Base-by-base conservation (phyloP, 495 filamentous ascomycete genomes). In the Jackrogersella multiformis region DNA sequence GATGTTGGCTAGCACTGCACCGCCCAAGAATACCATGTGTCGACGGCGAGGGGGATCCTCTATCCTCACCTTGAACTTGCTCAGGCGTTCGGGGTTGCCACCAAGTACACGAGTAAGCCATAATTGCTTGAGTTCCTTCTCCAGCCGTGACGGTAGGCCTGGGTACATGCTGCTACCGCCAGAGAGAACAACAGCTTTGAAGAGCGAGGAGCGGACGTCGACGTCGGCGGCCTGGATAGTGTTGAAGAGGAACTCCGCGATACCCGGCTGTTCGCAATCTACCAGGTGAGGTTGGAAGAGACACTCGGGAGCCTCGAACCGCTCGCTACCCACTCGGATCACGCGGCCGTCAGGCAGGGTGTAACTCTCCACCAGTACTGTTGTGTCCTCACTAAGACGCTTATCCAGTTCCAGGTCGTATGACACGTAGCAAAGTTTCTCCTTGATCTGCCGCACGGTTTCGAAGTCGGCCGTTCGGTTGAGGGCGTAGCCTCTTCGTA, bases 401-500 rank as follows among this genome's bases (percentile, higher is more conserved):
- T 98, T 91, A 84, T 99, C 95, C 42, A 98, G 84, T 80, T 95
- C 92, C 55, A 99, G 85, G 77, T 99, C 96, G 82, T 98, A 99
- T 3, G 93, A 97, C 60, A 99, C 94, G 79, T 99, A 99, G 83
- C 94, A 97, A 32, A 99, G 90, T 87, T 97, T 98, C 83, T 99
- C 95, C 82, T 99, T 99, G 80, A 99, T 97, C 78, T 97, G 94
- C 42, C 95, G 92, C 38, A 98, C 95, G 24, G 95, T 99, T 81
- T 99, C 95, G 77, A 99, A 99, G 76, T 99, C 95, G 74, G 95
- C 95, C 7, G 95, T 99, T 71, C 95, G 87, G 87, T 99, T 99
- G 49, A 99, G 85, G 18, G 95, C 95, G 78, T 99, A 99, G 9
- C 95, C 95, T 61, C 96, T 87, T 68, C 95, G 92, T 57, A 97